Percentiles rank a stretch among this genome's conserved stretches.
phyloP scores from a whole-genome alignment of 2,329 filamentous ascomycete genomes.

The Ascochyta fabae region DNA sequence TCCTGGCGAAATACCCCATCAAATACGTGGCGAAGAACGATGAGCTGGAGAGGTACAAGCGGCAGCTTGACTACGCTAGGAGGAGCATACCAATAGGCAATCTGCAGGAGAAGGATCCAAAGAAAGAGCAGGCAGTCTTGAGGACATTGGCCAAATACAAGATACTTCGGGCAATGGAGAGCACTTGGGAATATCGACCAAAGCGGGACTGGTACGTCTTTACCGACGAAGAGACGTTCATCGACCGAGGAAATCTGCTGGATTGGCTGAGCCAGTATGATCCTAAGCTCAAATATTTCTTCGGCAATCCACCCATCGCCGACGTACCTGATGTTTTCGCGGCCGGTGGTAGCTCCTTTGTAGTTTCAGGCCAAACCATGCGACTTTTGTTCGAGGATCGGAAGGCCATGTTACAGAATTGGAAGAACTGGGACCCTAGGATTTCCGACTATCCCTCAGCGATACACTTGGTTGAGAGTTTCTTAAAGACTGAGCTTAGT shows the following conservation, averaged over 20 bases:
- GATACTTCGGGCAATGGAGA: conserved; percentile 46
- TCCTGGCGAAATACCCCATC: conserved; percentile 39
- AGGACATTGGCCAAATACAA: conserved; percentile 48
- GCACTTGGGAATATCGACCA: conserved; percentile 47
- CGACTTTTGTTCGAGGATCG: conserved; percentile 51
- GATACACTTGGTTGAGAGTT: conserved; percentile 58
- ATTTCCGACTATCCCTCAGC: conserved; percentile 58
- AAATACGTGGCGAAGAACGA: conserved; percentile 37
- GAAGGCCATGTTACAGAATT: conserved; percentile 48
- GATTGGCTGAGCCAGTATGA: conserved; percentile 61
- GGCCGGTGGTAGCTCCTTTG: conserved; percentile 61
- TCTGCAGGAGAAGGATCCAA: conserved; percentile 26
- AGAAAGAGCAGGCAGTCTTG: conserved; percentile 30
- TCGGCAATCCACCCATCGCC: conserved; percentile 52
- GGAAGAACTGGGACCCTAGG: conserved; percentile 56
- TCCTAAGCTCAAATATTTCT: conserved; percentile 56
- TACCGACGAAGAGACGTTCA: conserved; percentile 65
- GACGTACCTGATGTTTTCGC: conserved; percentile 54
- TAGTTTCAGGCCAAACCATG: conserved; percentile 59
- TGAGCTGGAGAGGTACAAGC: conserved; percentile 48
- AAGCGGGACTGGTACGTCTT: conserved; percentile 66
- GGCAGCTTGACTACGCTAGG: conserved; percentile 40
- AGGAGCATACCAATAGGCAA: conserved; percentile 36
- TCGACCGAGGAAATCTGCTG: conserved; percentile 61
- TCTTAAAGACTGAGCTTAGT: conserved; percentile 53